Evolutionary conservation across 2,329 filamentous ascomycete species (phyloP).

Genomic region (Fusarium musae): DNA sequence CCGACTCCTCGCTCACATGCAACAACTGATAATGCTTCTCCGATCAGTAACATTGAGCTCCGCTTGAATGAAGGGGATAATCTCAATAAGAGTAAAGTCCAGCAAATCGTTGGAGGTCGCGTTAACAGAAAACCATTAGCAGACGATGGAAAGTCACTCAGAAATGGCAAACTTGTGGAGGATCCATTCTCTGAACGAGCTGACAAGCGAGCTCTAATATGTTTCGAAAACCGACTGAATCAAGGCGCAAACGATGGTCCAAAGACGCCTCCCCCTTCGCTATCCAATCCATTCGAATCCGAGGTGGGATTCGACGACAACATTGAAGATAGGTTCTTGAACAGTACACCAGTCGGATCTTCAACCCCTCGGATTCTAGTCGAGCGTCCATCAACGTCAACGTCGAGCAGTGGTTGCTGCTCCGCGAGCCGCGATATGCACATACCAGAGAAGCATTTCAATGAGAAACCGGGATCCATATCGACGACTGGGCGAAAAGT

Average conservation of each 20-base stretch:
- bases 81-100: constrained; percentile 50
- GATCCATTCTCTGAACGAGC: constrained; percentile 46
- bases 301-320: constrained; percentile 53
- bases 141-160: constrained; percentile 44
- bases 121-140: constrained; percentile 46
- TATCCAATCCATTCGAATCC: constrained; percentile 48
- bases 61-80: constrained; percentile 51
- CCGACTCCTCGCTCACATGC: neutral
- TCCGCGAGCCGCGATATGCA: constrained; percentile 10
- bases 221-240: constrained; percentile 40
- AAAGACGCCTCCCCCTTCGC: neutral
- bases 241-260: constrained; percentile 2
- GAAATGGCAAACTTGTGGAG: constrained; percentile 42
- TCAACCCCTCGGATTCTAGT: constrained; percentile 52
- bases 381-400: constrained; percentile 27
- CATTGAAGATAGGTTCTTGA: constrained; percentile 54
- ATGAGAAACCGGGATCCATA: neutral
- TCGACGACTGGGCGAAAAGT: neutral
- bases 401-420: constrained; percentile 28
- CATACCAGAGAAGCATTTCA: constrained; percentile 1
- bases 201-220: constrained; percentile 34
- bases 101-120: constrained; percentile 46
- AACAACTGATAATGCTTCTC: constrained; percentile 22
- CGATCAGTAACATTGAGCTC: constrained; percentile 48
- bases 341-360: constrained; percentile 49